Conservation (phyloP, 208 protist genomes). For the Acanthamoeba triangularis region DNA sequence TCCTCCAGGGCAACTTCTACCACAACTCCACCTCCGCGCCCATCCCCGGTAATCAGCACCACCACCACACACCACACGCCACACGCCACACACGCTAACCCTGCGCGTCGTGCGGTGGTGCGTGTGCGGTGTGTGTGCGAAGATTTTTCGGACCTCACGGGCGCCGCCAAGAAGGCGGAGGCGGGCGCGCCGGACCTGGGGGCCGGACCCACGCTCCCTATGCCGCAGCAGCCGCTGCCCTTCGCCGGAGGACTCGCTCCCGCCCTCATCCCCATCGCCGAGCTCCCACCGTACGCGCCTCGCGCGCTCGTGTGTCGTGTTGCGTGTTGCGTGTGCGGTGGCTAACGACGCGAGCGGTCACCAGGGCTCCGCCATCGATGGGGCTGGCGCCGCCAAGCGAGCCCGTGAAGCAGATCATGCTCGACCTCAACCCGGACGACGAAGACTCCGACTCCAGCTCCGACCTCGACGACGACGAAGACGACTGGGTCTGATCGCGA, state of each 20-base stretch:
- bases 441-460: neutral
- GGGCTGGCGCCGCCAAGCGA: neutral
- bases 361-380: neutral
- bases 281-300: neutral
- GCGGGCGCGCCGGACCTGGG: neutral
- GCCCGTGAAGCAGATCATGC: conserved; percentile 10
- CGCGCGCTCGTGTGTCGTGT: neutral
- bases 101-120: neutral
- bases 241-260: neutral
- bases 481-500: neutral
- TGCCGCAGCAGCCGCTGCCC: neutral
- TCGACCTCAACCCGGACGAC: conserved; percentile 9
- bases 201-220: neutral
- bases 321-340: neutral
- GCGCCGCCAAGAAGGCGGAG: neutral
- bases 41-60: neutral
- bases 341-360: neutral
- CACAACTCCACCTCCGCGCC: neutral
- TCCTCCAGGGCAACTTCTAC: conserved; percentile 36
- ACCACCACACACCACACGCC: neutral
- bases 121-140: neutral
- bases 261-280: neutral
- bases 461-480: neutral
- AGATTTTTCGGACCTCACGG: conserved; percentile 1
- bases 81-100: neutral